Evolutionary conservation across 139 green algal genomes (phyloP).

Genomic region (Tetraselmis chui): DNA sequence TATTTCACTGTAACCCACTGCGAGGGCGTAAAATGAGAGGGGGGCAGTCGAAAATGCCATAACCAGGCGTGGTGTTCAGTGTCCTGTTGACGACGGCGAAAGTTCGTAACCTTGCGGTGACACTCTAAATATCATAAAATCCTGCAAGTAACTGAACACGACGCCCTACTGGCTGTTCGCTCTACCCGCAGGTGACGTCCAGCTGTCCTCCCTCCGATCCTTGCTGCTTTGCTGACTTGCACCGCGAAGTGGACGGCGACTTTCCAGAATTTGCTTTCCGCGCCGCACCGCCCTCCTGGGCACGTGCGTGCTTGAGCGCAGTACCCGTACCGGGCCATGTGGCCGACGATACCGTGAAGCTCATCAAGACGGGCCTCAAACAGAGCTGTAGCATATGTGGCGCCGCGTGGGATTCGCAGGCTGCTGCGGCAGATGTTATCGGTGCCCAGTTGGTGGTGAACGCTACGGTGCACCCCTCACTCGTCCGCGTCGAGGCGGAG

Average conservation of each 20-base stretch:
- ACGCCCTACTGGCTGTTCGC: no score
- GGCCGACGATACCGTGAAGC: not conserved
- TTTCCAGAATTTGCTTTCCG: not conserved
- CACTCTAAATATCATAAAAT: no score
- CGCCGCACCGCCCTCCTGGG: not conserved
- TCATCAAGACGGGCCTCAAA: not conserved
- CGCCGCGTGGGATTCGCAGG: not conserved
- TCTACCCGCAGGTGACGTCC: no score
- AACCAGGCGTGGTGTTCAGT: no score
- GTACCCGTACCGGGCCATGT: not conserved
- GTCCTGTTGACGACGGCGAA: no score
- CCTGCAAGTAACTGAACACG: no score
- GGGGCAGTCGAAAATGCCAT: no score
- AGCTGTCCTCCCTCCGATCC: not conserved
- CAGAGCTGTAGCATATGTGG: not conserved
- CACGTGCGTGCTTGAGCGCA: not conserved
- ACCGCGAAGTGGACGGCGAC: not conserved
- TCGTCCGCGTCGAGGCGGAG: not conserved
- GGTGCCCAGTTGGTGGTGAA: not conserved
- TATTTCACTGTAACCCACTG: no score
- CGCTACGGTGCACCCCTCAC: not conserved
- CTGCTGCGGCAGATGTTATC: not conserved
- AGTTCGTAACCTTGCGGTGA: no score
- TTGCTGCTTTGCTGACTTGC: not conserved
- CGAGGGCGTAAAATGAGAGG: no score